These are phyloP conservation scores for Beauveria asiatica DNA, from an alignment of 2,329 filamentous ascomycete species.

Conservation along the genomic window DNA sequence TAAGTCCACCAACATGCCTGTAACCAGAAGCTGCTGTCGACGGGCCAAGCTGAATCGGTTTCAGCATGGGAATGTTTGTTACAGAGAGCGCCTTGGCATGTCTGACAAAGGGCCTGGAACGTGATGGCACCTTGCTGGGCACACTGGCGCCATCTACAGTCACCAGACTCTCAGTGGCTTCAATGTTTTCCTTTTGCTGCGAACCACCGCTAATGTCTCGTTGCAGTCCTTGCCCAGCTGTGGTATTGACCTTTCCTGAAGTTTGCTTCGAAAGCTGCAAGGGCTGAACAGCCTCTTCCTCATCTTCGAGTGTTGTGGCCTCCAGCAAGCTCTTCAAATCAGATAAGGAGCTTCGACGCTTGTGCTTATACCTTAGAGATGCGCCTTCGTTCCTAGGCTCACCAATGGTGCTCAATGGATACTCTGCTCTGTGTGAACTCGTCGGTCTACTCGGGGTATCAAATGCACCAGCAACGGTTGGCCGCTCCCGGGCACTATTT, in stretches of 20 bases:
- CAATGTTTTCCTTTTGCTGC: slow-evolving; percentile 41
- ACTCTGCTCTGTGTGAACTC: slow-evolving; percentile 49
- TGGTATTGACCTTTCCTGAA: slow-evolving; percentile 48
- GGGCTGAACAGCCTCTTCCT: slow-evolving; percentile 34
- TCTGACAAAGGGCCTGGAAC: background rate
- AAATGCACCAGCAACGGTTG: slow-evolving; percentile 53
- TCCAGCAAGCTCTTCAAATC: slow-evolving; percentile 68
- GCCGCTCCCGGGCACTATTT: slow-evolving; percentile 50
- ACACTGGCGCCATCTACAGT: background rate
- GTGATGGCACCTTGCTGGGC: slow-evolving; percentile 16
- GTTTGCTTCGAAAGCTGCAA: slow-evolving; percentile 45
- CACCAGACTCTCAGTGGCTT: slow-evolving; percentile 11
- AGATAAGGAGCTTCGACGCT: slow-evolving; percentile 83
- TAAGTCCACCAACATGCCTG: slow-evolving; percentile 13
- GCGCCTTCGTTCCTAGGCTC: slow-evolving; percentile 41
- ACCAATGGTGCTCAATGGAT: slow-evolving; percentile 50
- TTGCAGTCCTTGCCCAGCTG: slow-evolving; percentile 42
- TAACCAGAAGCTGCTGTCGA: slow-evolving; percentile 18
- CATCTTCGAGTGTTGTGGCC: slow-evolving; percentile 41
- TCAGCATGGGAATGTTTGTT: slow-evolving; percentile 47
- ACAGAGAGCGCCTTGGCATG: slow-evolving; percentile 45
- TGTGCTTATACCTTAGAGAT: slow-evolving; percentile 51
- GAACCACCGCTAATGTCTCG: slow-evolving; percentile 22
- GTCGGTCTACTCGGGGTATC: slow-evolving; percentile 48
- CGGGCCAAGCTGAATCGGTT: slow-evolving; percentile 25